Base-by-base conservation (phyloP, 371 early-diverging fungal species). In the Lichtheimia ornata region DNA sequence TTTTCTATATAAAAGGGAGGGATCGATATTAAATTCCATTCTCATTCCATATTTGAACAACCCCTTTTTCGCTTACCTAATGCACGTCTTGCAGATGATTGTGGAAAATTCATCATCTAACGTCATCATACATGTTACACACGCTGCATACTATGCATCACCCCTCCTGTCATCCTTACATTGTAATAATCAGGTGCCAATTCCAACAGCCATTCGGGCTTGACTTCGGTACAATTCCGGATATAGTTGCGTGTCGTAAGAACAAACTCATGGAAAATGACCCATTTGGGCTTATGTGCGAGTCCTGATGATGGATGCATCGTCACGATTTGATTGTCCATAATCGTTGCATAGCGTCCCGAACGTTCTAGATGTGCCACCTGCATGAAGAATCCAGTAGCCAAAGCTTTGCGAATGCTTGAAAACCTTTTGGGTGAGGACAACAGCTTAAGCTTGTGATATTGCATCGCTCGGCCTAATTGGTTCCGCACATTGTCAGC, bases 251-350 rank as follows among this genome's bases (percentile, higher is more conserved):
- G 89, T 44, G 91, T 87, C 14, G 99, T 98, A 60, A 97, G 73
- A n/a, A 97, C 97, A 83, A 94, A 96, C 75, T 99, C 99, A 67
- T 97, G 93, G 79, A 96, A 99, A 30, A 97, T 70, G 7, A 97
- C 96, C 98, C 97, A 98, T 70, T 96, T 94, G n/a, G 97, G 94
- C 58, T 93, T 94, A 62, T 89, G 88, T 55, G 85, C 89, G 25
- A 97, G 71, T 64, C 89, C 84, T 25, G 93, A 89, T 11, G 94
- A 93, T 18, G 97, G 98, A 72, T 99, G 98, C n/a, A 99, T 82
- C 50, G 86, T 85, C 11, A 97, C 99, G n/a, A 88, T 81, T 76
- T 97, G 97, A 74, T 97, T 94, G 72, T 98, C 99, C 84, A 96
- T 97, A 61, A 91, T 86, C 0, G 98, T 98, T 68, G 94, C 64